These are phyloP conservation scores for Solanum hybrid DNA, from an alignment of 305 asterid species.

Conservation along the genomic window DNA sequence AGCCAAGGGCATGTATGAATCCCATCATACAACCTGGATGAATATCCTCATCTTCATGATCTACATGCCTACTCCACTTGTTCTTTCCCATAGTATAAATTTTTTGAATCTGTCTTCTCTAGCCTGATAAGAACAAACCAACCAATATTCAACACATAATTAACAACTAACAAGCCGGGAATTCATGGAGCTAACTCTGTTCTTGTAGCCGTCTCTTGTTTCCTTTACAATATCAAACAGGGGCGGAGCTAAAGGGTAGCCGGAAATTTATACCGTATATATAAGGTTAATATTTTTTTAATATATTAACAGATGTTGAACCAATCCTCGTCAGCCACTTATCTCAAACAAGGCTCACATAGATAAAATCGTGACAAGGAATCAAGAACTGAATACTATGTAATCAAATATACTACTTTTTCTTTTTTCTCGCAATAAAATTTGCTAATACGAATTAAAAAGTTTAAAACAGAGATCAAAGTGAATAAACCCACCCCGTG, in stretches of 20 bases:
- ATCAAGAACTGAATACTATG: neutral
- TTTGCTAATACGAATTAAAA: neutral
- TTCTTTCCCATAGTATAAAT: conserved; percentile 40
- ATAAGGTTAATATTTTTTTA: neutral
- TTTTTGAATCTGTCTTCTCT: neutral
- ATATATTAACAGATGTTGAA: neutral
- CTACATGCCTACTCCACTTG: conserved; percentile 16
- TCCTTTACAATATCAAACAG: neutral
- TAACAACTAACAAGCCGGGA: neutral
- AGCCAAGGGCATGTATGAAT: conserved; percentile 39
- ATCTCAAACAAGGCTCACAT: neutral
- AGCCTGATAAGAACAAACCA: conserved; percentile 5
- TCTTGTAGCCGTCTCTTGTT: neutral
- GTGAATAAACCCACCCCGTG: neutral
- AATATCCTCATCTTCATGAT: conserved; percentile 21
- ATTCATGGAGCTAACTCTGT: neutral
- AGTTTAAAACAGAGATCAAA: neutral
- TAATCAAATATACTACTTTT: neutral
- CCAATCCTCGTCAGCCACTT: neutral
- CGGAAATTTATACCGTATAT: neutral
- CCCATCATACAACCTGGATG: conserved; percentile 59
- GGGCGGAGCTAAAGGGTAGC: neutral
- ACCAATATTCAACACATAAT: neutral
- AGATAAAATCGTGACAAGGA: neutral
- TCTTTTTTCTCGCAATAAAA: neutral